phyloP scores from a whole-genome alignment of 1,284 basidiomycete species.

The Anthracocystis walkeri region DNA sequence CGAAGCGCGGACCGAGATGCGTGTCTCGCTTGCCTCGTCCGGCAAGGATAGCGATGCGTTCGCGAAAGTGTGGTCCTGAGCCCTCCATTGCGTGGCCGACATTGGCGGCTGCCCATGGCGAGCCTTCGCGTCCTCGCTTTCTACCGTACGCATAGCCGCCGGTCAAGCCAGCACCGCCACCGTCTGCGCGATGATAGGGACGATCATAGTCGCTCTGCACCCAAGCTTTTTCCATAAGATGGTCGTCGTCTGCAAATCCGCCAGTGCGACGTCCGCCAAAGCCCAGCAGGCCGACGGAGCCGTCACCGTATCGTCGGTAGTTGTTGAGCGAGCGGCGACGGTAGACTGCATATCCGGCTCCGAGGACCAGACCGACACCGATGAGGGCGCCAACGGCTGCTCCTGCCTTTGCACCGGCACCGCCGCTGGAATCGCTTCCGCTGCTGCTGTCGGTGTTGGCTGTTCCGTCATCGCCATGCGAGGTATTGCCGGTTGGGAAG shows the following conservation, averaged over 20 bases:
- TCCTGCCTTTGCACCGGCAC: slow-evolving; percentile 52
- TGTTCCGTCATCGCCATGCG: slow-evolving; percentile 1
- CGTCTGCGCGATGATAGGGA: slow-evolving; percentile 32
- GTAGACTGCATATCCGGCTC: slow-evolving; percentile 56
- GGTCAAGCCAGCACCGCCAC: slow-evolving; percentile 10
- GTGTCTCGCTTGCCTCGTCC: slow-evolving; percentile 46
- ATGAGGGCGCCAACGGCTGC: slow-evolving; percentile 56
- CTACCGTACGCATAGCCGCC: slow-evolving; percentile 22
- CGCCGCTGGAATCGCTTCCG: background rate
- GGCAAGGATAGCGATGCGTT: slow-evolving; percentile 58
- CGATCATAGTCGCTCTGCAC: slow-evolving; percentile 31
- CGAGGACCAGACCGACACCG: slow-evolving; percentile 57
- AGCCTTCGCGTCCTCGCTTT: slow-evolving; percentile 29
- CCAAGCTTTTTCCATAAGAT: slow-evolving; percentile 51
- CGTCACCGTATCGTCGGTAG: slow-evolving; percentile 49
- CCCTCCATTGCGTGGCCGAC: slow-evolving; percentile 63
- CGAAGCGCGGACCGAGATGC: slow-evolving; percentile 48
- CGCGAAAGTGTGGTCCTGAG: slow-evolving; percentile 57
- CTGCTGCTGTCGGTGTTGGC: slow-evolving; percentile 7
- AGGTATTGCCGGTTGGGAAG: slow-evolving; percentile 24
- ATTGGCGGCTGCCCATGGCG: slow-evolving; percentile 50
- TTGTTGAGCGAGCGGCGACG: slow-evolving; percentile 44
- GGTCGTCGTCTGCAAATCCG: slow-evolving; percentile 33
- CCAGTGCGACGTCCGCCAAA: slow-evolving; percentile 18
- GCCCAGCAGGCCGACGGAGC: slow-evolving; percentile 42